Evolutionary conservation across 2,329 filamentous ascomycete species (phyloP), one percentile per base, ranked within the genome.

Genomic region (Botrytis aclada): DNA sequence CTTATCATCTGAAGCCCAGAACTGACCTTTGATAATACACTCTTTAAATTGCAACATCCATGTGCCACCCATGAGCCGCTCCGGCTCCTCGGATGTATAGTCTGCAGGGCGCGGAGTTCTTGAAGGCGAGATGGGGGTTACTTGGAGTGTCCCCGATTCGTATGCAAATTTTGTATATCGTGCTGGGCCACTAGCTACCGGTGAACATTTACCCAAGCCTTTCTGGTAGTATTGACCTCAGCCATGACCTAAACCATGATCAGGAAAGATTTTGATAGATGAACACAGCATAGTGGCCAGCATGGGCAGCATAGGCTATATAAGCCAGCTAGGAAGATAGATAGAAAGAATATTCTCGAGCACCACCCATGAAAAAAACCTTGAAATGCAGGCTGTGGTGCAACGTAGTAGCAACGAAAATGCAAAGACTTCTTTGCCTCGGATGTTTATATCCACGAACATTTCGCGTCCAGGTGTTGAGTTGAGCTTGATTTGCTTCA

Each of bases 371-470:
- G 34, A 39, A 41, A 4, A 12, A 14, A 56, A 32, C 7, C n/a
- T 29, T 32, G n/a, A 56, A 67, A 69, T 41, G 47, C 37, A 56
- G 47, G 9, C 65, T 69, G 65, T 32, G 5, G 65, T 69, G 65
- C 47, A 69, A 69, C 65, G 65, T 69, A 32, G 65, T 69, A 56
- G 14, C 25, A 56, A 69, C 65, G 65, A 69, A 56, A 69, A 69
- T 56, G 65, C 47, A 58, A 69, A 69, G 47, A 69, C 65, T 67
- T 56, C 65, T 56, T 56, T 39, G 47, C 65, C 37, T 43, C 37
- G 37, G 34, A 56, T 51, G 22, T 43, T 56, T 67, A 9, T 69
- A 22, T 41, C 65, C 37, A 69, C 37, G 65, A 69, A 56, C 47
- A 56, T 56, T 41, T 67, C 47, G n/a, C 47, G 47, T 32, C 37